Percentiles rank a stretch among this genome's conserved stretches.
Evolutionary conservation across 495 filamentous ascomycete genomes (phyloP).

Genomic region (Astrocystis sublimbata): DNA sequence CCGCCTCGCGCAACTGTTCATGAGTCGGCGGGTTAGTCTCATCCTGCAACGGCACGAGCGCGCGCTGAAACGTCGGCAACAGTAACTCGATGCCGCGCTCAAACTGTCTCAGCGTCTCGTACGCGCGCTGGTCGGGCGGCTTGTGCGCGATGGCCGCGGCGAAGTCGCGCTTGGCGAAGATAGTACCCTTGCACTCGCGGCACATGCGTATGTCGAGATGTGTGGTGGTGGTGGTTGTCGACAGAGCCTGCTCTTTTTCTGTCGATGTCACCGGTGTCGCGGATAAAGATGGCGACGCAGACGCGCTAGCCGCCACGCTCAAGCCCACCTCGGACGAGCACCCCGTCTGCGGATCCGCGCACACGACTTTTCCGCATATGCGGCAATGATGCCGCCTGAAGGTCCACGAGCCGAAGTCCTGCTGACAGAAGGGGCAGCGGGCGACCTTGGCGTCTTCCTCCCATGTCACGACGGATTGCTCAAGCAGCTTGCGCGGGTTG

Average conservation of each 20-base stretch:
- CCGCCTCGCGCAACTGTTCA: conserved; percentile 79
- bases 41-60: conserved; percentile 58
- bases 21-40: conserved; percentile 62
- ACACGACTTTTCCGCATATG: conserved; percentile 89
- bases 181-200: conserved; percentile 78
- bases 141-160: conserved; percentile 64
- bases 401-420: conserved; percentile 86
- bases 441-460: conserved; percentile 82
- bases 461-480: conserved; percentile 93
- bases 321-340: conserved; percentile 85
- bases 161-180: conserved; percentile 87
- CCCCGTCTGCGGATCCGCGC: conserved; percentile 76
- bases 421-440: conserved; percentile 89
- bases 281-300: conserved; percentile 16
- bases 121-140: conserved; percentile 76
- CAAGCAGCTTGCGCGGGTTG: conserved; percentile 72
- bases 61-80: conserved; percentile 82
- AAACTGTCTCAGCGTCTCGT: conserved; percentile 86
- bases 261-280: too few species aligned
- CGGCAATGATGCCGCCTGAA: conserved; percentile 93
- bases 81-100: conserved; percentile 83
- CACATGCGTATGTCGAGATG: conserved; percentile 93
- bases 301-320: conserved; percentile 61
- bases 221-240: too few species aligned
- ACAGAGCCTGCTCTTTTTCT: conserved; percentile 55